These are phyloP conservation scores for Tylopilus subfusipes DNA, from an alignment of 768 basidiomycete species.

Conservation along the genomic window DNA sequence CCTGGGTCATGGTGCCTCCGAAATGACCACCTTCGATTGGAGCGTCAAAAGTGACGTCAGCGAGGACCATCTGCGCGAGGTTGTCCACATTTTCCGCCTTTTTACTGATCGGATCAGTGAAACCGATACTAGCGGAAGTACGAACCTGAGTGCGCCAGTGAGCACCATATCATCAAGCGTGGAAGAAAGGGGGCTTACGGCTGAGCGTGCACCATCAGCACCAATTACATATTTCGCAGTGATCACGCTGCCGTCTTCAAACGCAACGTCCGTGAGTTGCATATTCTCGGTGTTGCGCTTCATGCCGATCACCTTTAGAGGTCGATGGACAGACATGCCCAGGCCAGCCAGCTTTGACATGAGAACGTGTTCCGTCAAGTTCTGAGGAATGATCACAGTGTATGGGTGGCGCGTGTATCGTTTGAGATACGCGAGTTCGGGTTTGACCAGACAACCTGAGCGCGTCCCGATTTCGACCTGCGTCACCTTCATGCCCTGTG, in stretches of 20 bases:
- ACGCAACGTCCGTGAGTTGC: no score
- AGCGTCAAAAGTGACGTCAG: conserved; percentile 18
- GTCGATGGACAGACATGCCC: no score
- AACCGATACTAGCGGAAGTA: conserved; percentile 39
- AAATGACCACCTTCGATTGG: not conserved
- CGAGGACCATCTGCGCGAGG: conserved; percentile 32
- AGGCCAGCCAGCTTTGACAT: no score
- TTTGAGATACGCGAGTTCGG: conserved; percentile 36
- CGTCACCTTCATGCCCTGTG: conserved; percentile 34
- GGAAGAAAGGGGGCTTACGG: no score
- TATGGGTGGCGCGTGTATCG: conserved; percentile 45
- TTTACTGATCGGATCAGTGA: conserved; percentile 42
- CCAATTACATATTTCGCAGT: no score
- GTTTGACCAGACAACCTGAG: conserved; percentile 21
- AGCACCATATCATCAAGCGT: not conserved
- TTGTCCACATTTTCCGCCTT: conserved; percentile 24
- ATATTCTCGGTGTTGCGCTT: no score
- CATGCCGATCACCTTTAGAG: no score
- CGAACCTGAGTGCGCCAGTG: conserved; percentile 37
- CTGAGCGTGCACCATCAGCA: no score
- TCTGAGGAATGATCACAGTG: conserved; percentile 43
- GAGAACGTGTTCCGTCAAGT: conserved; percentile 42
- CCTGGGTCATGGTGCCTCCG: not conserved
- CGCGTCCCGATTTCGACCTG: conserved; percentile 32
- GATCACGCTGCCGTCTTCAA: no score